Evolutionary conservation across 768 basidiomycete genomes (phyloP).

Genomic region (Mycena capillaripes): DNA sequence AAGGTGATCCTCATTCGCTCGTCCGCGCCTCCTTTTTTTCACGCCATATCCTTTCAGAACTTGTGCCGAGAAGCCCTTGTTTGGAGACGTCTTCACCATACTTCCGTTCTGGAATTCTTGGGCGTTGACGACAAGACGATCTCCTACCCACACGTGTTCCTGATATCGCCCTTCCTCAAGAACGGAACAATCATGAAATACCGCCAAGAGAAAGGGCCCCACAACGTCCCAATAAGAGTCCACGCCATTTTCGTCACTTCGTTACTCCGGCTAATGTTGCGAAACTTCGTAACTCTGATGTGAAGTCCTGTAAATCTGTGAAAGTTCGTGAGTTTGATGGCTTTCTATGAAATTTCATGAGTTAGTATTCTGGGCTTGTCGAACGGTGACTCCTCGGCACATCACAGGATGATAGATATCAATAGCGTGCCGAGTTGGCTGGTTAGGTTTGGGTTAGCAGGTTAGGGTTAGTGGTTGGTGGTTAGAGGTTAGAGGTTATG

Average conservation of each 20-base stretch:
- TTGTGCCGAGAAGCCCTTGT: constrained; percentile 3
- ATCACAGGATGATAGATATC: background rate
- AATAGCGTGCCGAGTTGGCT: background rate
- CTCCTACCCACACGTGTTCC: background rate
- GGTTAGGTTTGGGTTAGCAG: background rate
- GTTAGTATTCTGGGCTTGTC: no score
- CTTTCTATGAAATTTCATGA: no score
- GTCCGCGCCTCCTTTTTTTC: background rate
- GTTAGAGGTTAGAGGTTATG: no score
- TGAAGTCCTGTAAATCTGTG: no score
- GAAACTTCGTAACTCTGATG: no score
- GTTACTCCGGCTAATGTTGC: no score
- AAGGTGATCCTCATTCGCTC: background rate
- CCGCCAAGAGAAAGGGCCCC: background rate
- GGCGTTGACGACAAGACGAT: constrained; percentile 13
- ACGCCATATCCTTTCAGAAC: background rate
- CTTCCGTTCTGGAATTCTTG: background rate
- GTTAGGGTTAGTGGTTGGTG: background rate
- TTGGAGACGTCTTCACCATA: constrained; percentile 4
- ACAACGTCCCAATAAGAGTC: background rate
- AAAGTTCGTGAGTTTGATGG: no score
- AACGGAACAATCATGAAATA: constrained; percentile 12
- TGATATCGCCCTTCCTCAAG: constrained; percentile 2
- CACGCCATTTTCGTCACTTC: no score
- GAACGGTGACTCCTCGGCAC: background rate